phyloP scores from a whole-genome alignment of 2,329 filamentous ascomycete species.

The Fusarium sp. region DNA sequence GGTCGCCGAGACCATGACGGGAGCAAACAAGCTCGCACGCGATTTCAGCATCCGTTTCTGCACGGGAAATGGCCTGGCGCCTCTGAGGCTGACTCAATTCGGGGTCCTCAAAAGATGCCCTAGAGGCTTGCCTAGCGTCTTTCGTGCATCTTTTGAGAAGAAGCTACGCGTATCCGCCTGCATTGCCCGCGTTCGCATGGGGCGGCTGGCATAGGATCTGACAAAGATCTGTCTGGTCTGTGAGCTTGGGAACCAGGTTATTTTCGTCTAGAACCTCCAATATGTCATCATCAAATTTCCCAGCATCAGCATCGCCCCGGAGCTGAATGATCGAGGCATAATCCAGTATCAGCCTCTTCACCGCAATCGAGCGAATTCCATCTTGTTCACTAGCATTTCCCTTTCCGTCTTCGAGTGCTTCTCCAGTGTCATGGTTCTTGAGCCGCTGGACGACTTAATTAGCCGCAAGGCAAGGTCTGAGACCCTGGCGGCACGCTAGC shows the following conservation, averaged over 20 bases:
- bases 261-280: constrained; percentile 3
- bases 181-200: constrained; percentile 27
- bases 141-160: constrained; percentile 11
- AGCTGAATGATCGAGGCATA: neutral
- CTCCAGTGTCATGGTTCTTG: constrained; percentile 11
- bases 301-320: constrained; percentile 2
- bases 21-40: constrained; percentile 12
- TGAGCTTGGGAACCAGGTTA: constrained; percentile 11
- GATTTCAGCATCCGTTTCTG: neutral
- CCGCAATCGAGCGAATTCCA: constrained; percentile 11
- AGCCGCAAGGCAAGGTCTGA: constrained; percentile 36
- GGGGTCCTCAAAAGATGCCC: constrained; percentile 20
- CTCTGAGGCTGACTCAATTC: constrained; percentile 31
- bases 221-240: constrained; percentile 32
- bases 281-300: neutral
- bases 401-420: constrained; percentile 15
- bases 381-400: constrained; percentile 18
- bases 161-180: constrained; percentile 8
- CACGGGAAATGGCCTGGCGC: constrained; percentile 19
- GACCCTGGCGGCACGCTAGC: constrained; percentile 32
- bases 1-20: constrained; percentile 24
- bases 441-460: constrained; percentile 28
- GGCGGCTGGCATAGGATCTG: constrained; percentile 32
- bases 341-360: constrained; percentile 9
- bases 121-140: constrained; percentile 31